phyloP scores from a whole-genome alignment of 257 asterid genomes.

The Plantago ovata region DNA sequence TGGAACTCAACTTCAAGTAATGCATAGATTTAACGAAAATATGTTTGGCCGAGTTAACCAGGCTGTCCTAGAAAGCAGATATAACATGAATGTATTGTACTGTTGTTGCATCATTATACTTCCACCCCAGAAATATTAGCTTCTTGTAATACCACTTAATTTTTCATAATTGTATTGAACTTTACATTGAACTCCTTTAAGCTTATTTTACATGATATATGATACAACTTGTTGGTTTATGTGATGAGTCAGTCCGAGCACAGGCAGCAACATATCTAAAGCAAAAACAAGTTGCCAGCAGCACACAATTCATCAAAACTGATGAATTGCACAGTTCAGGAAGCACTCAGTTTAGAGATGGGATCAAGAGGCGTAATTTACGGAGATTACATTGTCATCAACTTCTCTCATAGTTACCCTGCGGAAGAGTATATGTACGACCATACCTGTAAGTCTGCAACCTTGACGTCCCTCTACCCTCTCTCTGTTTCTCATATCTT shows the following conservation, averaged over 20 bases:
- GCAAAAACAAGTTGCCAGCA: constrained; percentile 34
- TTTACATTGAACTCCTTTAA: neutral
- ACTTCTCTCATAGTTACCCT: constrained; percentile 24
- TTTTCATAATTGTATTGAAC: neutral
- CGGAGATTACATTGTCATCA: constrained; percentile 45
- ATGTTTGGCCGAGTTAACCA: neutral
- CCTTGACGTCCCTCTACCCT: constrained; percentile 16
- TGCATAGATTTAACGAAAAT: no score
- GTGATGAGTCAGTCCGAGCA: constrained; percentile 59
- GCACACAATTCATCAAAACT: constrained; percentile 21
- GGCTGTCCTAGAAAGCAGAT: neutral
- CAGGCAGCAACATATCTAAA: constrained; percentile 61
- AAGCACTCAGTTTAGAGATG: constrained; percentile 56
- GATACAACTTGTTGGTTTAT: constrained; percentile 15
- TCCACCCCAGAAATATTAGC: neutral
- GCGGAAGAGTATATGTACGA: constrained; percentile 11
- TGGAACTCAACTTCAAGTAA: no score
- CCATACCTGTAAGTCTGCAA: constrained; percentile 1
- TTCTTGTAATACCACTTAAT: neutral
- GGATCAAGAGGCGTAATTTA: constrained; percentile 52
- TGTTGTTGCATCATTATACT: neutral
- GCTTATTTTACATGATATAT: neutral
- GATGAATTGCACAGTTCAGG: constrained; percentile 40
- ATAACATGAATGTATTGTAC: neutral
- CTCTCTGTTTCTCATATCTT: constrained; percentile 15